These are phyloP conservation scores for Protomyces gravidus DNA, from an alignment of 1,139 yeast genomes.

Conservation along the genomic window DNA sequence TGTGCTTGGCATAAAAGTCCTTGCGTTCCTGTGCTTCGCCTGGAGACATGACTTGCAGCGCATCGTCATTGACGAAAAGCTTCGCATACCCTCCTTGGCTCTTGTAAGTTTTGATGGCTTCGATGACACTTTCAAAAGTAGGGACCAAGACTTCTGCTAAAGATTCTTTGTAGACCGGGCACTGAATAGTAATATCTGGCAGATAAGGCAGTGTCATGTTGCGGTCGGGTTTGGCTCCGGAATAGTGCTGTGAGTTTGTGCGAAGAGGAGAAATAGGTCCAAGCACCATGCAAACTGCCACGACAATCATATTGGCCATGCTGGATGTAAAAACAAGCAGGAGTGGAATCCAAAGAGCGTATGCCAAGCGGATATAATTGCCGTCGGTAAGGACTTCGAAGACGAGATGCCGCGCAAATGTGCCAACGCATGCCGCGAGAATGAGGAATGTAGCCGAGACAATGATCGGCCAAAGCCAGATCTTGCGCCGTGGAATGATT, in stretches of 20 bases:
- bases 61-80: slow-evolving; percentile 29
- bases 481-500: neutral
- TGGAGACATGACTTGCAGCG: slow-evolving; percentile 21
- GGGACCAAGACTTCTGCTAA: slow-evolving; percentile 27
- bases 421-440: slow-evolving; percentile 1
- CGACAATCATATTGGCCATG: slow-evolving; percentile 12
- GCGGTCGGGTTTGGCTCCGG: slow-evolving; percentile 24
- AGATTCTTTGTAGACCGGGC: slow-evolving; percentile 32
- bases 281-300: slow-evolving; percentile 18
- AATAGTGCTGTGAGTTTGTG: slow-evolving; percentile 23
- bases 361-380: neutral
- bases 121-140: slow-evolving; percentile 20
- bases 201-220: slow-evolving; percentile 11
- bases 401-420: neutral
- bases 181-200: slow-evolving; percentile 29
- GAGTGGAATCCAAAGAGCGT: neutral
- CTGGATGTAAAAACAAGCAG: slow-evolving; percentile 6
- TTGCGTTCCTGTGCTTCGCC: slow-evolving; percentile 19
- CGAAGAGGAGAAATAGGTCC: slow-evolving; percentile 28
- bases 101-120: slow-evolving; percentile 27
- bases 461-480: slow-evolving; percentile 12
- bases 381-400: neutral
- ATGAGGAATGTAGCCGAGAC: neutral
- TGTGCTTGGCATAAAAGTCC: slow-evolving; percentile 30
- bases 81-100: slow-evolving; percentile 29